These are phyloP conservation scores for Oryza australiensis DNA, from an alignment of 176 grass and related monocot genomes.

Conservation along the genomic window DNA sequence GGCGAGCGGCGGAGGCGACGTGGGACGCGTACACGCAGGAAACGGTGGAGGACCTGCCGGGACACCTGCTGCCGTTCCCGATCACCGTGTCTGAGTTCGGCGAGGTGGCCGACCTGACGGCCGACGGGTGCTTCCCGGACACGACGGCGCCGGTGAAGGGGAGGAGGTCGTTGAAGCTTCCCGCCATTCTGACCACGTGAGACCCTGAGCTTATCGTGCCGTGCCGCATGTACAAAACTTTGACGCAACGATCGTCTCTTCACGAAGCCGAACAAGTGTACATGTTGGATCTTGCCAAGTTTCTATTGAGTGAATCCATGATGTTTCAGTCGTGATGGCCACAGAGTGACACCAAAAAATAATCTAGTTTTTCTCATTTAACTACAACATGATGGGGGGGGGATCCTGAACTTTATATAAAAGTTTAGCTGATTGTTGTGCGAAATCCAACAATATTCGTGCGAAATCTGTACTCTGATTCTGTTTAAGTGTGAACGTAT, in stretches of 20 bases:
- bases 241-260: not conserved
- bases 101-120: conserved; percentile 51
- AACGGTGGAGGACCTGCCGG: conserved; percentile 53
- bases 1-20: conserved; percentile 38
- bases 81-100: conserved; percentile 62
- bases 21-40: conserved; percentile 72
- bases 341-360: not conserved
- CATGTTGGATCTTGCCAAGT: not conserved
- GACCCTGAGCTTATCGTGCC: not conserved
- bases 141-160: conserved; percentile 66
- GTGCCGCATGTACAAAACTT: not conserved
- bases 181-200: conserved; percentile 77
- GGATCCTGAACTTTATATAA: not conserved
- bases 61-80: conserved; percentile 85
- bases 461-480: not conserved
- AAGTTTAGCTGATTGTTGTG: not conserved
- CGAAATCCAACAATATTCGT: not conserved
- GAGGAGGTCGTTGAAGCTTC: conserved; percentile 53
- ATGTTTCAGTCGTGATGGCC: no score
- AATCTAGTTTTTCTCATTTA: no score
- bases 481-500: not conserved
- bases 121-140: conserved; percentile 70
- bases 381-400: no score
- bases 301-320: no score
- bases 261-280: not conserved